Percentiles rank a stretch among this genome's conserved stretches.
Evolutionary conservation across 148 eudicot genomes (phyloP).

Genomic region (Camellia granthamiana): DNA sequence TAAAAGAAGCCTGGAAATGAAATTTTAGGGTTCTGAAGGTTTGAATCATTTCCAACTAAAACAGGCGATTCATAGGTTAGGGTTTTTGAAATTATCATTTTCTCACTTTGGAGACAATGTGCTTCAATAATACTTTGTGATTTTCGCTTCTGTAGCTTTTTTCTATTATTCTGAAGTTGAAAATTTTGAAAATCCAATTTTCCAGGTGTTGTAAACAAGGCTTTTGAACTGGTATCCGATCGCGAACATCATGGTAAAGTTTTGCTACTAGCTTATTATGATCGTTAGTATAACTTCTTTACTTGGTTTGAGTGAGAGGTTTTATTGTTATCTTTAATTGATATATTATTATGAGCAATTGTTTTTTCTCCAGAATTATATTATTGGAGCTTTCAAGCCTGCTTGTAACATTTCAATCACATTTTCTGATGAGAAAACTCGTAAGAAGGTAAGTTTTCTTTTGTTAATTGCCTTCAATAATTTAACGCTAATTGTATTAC

Average conservation of each 20-base stretch:
- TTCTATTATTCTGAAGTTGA: background rate
- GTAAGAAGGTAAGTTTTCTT: slow-evolving; percentile 66
- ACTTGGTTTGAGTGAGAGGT: background rate
- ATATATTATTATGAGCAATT: background rate
- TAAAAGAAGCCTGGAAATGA: background rate
- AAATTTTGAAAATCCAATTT: background rate
- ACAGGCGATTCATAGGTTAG: background rate
- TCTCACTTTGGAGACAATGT: too few species aligned
- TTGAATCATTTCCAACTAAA: too few species aligned
- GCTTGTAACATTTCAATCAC: slow-evolving; percentile 74
- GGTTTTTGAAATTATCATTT: background rate
- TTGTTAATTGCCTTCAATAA: background rate
- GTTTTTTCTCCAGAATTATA: slow-evolving; percentile 56
- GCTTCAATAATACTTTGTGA: background rate
- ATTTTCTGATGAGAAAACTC: slow-evolving; percentile 79
- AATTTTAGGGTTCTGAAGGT: background rate
- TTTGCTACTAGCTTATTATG: background rate
- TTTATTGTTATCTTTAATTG: background rate
- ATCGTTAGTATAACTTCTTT: background rate
- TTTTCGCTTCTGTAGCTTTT: background rate
- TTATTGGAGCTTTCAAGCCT: slow-evolving; percentile 94
- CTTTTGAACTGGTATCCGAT: slow-evolving; percentile 9
- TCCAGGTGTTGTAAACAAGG: slow-evolving; percentile 1
- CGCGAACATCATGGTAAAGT: slow-evolving; percentile 20
- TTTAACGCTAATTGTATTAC: background rate